phyloP scores from a whole-genome alignment of 495 filamentous ascomycete species.

The Penicillium atrosanguineum region DNA sequence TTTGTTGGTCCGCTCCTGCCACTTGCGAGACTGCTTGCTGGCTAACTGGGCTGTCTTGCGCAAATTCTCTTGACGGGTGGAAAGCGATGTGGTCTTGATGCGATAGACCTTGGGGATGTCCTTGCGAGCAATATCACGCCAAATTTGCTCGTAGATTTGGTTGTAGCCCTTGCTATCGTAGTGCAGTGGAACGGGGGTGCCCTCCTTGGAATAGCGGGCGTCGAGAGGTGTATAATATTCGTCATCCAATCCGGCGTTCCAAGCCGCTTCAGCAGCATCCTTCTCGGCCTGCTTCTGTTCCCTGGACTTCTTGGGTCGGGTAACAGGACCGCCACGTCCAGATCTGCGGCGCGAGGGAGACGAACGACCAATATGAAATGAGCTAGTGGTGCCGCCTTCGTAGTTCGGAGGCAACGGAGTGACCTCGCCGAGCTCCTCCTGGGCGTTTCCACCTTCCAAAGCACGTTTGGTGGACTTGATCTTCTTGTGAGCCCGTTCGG shows the following conservation, averaged over 20 bases:
- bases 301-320: slow-evolving; percentile 81
- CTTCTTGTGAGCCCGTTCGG: slow-evolving; percentile 82
- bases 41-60: slow-evolving; percentile 97
- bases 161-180: slow-evolving; percentile 91
- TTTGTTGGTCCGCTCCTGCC: slow-evolving; percentile 98
- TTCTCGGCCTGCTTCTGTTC: slow-evolving; percentile 97
- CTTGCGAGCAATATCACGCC: slow-evolving; percentile 90
- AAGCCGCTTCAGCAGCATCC: slow-evolving; percentile 84
- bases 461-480: slow-evolving; percentile 79
- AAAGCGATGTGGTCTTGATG: slow-evolving; percentile 76
- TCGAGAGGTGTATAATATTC: slow-evolving; percentile 68
- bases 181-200: slow-evolving; percentile 52
- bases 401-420: slow-evolving; percentile 76
- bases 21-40: slow-evolving; percentile 93
- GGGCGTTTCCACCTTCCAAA: slow-evolving; percentile 77
- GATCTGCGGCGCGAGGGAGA: slow-evolving; percentile 63
- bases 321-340: slow-evolving; percentile 57
- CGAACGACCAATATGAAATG: slow-evolving; percentile 70
- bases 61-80: slow-evolving; percentile 84
- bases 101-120: slow-evolving; percentile 89
- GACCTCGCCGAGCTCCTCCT: slow-evolving; percentile 73
- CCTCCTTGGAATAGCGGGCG: slow-evolving; percentile 59
- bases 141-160: slow-evolving; percentile 98
- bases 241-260: slow-evolving; percentile 80
- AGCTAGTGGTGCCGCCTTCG: slow-evolving; percentile 83